These are phyloP conservation scores for Steccherinum ochraceum DNA, from an alignment of 768 basidiomycete species.

Conservation along the genomic window DNA sequence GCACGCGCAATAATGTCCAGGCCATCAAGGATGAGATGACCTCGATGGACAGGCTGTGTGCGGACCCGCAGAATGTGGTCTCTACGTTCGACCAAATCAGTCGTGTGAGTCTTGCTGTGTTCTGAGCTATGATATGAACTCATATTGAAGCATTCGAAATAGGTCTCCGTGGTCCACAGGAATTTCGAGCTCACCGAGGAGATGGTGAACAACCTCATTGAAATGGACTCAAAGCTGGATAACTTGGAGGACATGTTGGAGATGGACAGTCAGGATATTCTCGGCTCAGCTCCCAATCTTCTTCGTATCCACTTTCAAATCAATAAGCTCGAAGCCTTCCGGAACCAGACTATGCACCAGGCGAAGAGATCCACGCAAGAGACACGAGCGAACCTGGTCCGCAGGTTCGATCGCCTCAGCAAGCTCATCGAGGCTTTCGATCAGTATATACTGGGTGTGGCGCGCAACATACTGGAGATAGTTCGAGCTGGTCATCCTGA, in stretches of 20 bases:
- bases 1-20: slow-evolving; percentile 73
- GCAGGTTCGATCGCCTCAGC: slow-evolving; percentile 83
- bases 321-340: slow-evolving; percentile 87
- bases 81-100: slow-evolving; percentile 95
- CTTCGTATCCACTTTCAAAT: slow-evolving; percentile 88
- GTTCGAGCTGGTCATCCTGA: slow-evolving; percentile 73
- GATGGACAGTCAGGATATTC: slow-evolving; percentile 66
- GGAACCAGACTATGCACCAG: slow-evolving; percentile 92
- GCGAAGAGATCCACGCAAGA: slow-evolving; percentile 75
- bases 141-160: neutral
- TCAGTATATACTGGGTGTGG: slow-evolving; percentile 72
- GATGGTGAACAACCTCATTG: slow-evolving; percentile 90
- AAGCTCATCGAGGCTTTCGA: slow-evolving; percentile 80
- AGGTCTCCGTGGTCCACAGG: slow-evolving; percentile 95
- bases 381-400: slow-evolving; percentile 60
- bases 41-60: slow-evolving; percentile 67
- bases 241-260: slow-evolving; percentile 73
- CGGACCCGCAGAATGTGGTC: slow-evolving; percentile 69
- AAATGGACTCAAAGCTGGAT: slow-evolving; percentile 83
- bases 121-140: no score
- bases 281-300: slow-evolving; percentile 84
- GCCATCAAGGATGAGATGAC: slow-evolving; percentile 83
- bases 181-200: slow-evolving; percentile 94
- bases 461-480: slow-evolving; percentile 70
- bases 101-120: slow-evolving; percentile 69